Conservation (phyloP, 2,329 filamentous ascomycete species). For the Podosphaera xanthii region DNA sequence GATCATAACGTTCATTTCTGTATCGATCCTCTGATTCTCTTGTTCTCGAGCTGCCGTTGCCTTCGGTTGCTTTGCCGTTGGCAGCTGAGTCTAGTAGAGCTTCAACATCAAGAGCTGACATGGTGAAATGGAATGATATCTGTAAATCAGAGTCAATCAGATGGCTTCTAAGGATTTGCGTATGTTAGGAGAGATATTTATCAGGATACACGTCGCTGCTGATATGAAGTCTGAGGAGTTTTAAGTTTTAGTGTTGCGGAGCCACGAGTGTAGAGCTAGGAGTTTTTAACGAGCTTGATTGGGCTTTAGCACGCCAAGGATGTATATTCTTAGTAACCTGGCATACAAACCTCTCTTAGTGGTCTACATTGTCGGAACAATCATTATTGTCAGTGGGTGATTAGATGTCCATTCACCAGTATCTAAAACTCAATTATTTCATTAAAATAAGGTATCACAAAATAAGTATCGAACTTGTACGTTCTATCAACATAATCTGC, state of each 20-base stretch:
- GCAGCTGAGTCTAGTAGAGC: slow-evolving; percentile 73
- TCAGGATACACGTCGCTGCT: too few relatives aligned
- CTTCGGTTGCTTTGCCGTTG: slow-evolving; percentile 28
- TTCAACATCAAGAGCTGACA: slow-evolving; percentile 64
- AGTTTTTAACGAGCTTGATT: background rate
- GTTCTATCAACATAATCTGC: too few relatives aligned
- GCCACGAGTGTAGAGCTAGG: background rate
- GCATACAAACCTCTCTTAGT: too few relatives aligned
- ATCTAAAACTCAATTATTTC: too few relatives aligned
- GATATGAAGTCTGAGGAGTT: background rate
- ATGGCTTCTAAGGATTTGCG: background rate
- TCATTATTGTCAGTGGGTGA: too few relatives aligned
- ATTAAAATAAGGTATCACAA: too few relatives aligned
- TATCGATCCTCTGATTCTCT: slow-evolving; percentile 35
- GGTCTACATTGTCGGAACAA: too few relatives aligned
- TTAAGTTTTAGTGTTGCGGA: background rate
- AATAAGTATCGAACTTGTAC: too few relatives aligned
- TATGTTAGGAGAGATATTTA: background rate
- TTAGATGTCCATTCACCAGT: too few relatives aligned
- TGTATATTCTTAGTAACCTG: background rate
- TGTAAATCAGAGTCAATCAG: background rate
- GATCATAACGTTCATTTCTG: slow-evolving; percentile 28
- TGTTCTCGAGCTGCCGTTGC: slow-evolving; percentile 18
- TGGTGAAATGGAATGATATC: slow-evolving; percentile 18
- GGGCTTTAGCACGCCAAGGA: background rate